Base-by-base conservation (phyloP, 257 asterid genomes). In the Solanum clarkiae region DNA sequence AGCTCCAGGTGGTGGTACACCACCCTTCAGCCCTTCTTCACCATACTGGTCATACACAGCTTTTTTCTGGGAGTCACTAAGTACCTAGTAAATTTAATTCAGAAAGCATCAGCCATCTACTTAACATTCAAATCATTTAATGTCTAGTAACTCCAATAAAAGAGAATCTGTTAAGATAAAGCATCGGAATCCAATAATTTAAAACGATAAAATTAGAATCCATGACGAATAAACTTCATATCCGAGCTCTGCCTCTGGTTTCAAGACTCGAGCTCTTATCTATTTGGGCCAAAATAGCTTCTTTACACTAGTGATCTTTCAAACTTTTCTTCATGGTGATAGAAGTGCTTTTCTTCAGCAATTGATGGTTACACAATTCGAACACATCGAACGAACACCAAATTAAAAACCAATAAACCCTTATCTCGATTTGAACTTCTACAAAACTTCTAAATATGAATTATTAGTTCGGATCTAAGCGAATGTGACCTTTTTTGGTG, bases 11-110 rank as follows among this genome's bases (percentile, higher is more conserved):
- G 91, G 93, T 3, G 91, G 91, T 9, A 80, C 86, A 80, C 89
- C 91, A 32, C 89, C 90, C 85, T 87, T 89, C 40, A 91, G 51
- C 56, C 94, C 94, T 49, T 90, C 94, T 82, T 91, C 94, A 56
- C 93, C 94, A 32, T 75, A 90, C 44, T 86, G 91, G 83, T 90
- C 93, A 87, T 87, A 90, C 66, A 90, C 88, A n/a, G 88, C 47
- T 66, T 88, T 88, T 54, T 87, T 90, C 86, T 90, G 90, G 81
- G 93, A 81, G 82, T 90, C 93, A 68, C 93, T 90, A 10, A 90
- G 86, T 81, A 90, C 93, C 93, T 90, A 86, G 22, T 55, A 42
- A 75, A 40, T 54, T n/a, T 40, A 44, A 24, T 55, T 26, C 54
- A 80, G 6, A 42, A 45, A 72, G 51, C 71, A 84, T 42, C 4